phyloP scores from a whole-genome alignment of 2,329 filamentous ascomycete species.

The Tolypocladium tundrense region DNA sequence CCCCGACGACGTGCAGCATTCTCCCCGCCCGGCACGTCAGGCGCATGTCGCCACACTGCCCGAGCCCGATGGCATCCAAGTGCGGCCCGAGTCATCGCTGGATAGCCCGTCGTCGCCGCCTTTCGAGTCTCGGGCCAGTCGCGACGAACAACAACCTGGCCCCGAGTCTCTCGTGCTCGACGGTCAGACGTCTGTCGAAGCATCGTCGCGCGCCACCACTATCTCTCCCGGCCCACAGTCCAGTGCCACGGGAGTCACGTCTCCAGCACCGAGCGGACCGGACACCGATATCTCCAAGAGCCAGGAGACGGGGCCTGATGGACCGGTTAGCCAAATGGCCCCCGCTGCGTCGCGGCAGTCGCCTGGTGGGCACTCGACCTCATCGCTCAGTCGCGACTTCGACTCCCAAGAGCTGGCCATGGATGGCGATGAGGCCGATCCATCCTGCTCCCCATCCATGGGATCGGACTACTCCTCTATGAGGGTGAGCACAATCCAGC shows the following conservation, averaged over 20 bases:
- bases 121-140: slow-evolving; percentile 4
- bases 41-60: slow-evolving; percentile 10
- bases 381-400: slow-evolving; percentile 9
- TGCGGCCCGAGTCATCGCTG: slow-evolving; percentile 10
- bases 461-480: slow-evolving; percentile 25
- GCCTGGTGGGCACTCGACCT: slow-evolving; percentile 3
- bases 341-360: background rate
- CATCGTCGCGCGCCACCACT: slow-evolving; percentile 28
- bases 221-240: slow-evolving; percentile 32
- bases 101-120: slow-evolving; percentile 11
- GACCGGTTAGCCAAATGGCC: background rate
- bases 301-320: slow-evolving; percentile 10
- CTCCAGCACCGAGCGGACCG: slow-evolving; percentile 19
- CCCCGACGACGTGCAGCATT: slow-evolving; percentile 28
- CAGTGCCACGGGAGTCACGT: slow-evolving; percentile 20
- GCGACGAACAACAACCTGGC: slow-evolving; percentile 3
- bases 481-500: slow-evolving; percentile 18
- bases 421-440: slow-evolving; percentile 15
- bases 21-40: slow-evolving; percentile 14
- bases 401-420: slow-evolving; percentile 13
- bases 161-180: slow-evolving; percentile 11
- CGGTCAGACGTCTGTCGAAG: slow-evolving; percentile 14
- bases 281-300: slow-evolving; percentile 24
- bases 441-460: slow-evolving; percentile 23
- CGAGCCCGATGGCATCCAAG: slow-evolving; percentile 10